Evolutionary conservation across 176 grass and related monocot species (phyloP).

Genomic region (Themeda triandra): DNA sequence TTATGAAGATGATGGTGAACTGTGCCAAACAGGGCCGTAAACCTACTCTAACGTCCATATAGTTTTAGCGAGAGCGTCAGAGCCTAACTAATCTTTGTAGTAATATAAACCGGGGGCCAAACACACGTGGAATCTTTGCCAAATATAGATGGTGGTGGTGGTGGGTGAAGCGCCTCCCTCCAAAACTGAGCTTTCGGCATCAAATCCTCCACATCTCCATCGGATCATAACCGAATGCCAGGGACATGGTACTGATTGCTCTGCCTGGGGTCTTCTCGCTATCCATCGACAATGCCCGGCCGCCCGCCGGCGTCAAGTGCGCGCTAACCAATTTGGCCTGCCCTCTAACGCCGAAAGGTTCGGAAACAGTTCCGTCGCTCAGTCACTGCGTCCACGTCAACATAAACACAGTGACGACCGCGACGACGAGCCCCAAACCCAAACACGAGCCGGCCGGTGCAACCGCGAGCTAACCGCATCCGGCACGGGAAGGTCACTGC

Average conservation of each 20-base stretch:
- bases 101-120: no score
- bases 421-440: neutral
- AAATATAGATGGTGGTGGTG: no score
- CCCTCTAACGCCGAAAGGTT: constrained; percentile 44
- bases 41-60: no score
- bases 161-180: neutral
- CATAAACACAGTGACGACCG: neutral
- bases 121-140: no score
- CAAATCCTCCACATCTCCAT: constrained; percentile 3
- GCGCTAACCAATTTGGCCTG: neutral
- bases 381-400: neutral
- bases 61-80: no score
- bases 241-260: neutral
- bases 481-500: neutral
- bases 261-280: neutral
- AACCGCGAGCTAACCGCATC: neutral
- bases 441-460: neutral
- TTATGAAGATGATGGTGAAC: no score
- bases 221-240: constrained; percentile 26
- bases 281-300: neutral
- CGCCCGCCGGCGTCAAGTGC: neutral
- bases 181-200: constrained; percentile 28
- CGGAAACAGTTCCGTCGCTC: neutral
- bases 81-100: no score
- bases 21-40: no score